Evolutionary conservation across 1,284 basidiomycete genomes (phyloP).

Genomic region (Tilletiaria anomala): DNA sequence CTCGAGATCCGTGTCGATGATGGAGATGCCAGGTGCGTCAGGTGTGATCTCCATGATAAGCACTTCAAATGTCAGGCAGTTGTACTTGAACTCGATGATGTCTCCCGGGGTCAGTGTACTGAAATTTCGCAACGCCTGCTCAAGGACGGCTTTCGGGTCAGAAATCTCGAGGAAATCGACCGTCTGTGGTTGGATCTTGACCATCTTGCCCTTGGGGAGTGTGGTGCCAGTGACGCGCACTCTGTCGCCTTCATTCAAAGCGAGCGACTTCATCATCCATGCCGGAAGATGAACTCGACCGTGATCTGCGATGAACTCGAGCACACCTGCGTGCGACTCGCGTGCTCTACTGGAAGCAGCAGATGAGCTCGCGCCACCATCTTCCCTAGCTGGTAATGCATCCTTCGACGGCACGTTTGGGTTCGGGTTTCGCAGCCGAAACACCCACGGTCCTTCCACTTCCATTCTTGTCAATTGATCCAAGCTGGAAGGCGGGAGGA

Average conservation of each 20-base stretch:
- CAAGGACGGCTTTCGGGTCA: conserved; percentile 92
- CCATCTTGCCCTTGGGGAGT: conserved; percentile 81
- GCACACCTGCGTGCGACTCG: conserved; percentile 80
- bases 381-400: background rate
- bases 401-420: background rate
- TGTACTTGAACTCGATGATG: conserved; percentile 44
- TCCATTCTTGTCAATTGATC: conserved; percentile 70
- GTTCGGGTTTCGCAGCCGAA: conserved; percentile 39
- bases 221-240: conserved; percentile 78
- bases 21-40: conserved; percentile 59
- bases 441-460: conserved; percentile 86
- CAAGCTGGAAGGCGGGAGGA: conserved; percentile 90
- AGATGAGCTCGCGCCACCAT: conserved; percentile 56
- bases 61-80: conserved; percentile 77
- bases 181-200: conserved; percentile 92
- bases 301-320: conserved; percentile 97
- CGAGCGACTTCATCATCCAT: conserved; percentile 98
- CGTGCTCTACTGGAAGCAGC: conserved; percentile 46
- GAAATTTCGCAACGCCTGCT: conserved; percentile 87
- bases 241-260: conserved; percentile 83
- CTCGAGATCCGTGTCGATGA: conserved; percentile 91
- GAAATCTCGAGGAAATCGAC: conserved; percentile 77
- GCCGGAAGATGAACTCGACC: conserved; percentile 88
- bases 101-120: conserved; percentile 46
- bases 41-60: conserved; percentile 82